Conservation (phyloP, 2,329 filamentous ascomycete genomes). For the Aureobasidium sp. region DNA sequence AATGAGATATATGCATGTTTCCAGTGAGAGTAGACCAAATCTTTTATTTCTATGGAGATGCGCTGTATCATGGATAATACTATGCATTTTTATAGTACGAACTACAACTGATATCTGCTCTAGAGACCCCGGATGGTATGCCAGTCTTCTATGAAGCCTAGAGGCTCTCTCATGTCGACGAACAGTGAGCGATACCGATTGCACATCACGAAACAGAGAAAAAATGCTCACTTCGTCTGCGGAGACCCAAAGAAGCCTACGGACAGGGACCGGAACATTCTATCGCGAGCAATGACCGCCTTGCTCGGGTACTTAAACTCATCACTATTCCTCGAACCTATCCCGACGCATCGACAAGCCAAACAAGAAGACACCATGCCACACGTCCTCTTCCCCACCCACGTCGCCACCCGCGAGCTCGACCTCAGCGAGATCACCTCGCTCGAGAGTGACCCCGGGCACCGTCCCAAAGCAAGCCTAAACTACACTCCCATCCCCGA, state of each 20-base stretch:
- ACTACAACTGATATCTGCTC: too few relatives aligned
- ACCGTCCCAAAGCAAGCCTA: background rate
- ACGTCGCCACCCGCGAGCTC: background rate
- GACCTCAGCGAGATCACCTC: background rate
- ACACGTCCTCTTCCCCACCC: background rate
- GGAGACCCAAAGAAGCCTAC: too few relatives aligned
- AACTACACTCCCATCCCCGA: background rate
- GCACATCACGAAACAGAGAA: background rate
- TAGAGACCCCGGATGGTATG: background rate
- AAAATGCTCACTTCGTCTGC: background rate
- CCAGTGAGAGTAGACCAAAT: background rate
- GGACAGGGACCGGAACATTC: background rate
- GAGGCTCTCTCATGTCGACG: background rate
- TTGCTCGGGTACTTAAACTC: background rate
- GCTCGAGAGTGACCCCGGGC: background rate
- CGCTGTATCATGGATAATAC: background rate
- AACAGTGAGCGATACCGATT: background rate
- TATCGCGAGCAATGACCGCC: background rate
- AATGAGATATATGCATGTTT: too few relatives aligned
- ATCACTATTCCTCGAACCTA: background rate
- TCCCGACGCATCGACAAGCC: background rate
- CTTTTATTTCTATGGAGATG: background rate
- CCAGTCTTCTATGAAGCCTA: background rate
- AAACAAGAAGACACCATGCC: background rate
- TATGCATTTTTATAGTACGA: background rate